These are phyloP conservation scores for Lactarius hatsudake DNA, from an alignment of 768 basidiomycete species.

Conservation along the genomic window DNA sequence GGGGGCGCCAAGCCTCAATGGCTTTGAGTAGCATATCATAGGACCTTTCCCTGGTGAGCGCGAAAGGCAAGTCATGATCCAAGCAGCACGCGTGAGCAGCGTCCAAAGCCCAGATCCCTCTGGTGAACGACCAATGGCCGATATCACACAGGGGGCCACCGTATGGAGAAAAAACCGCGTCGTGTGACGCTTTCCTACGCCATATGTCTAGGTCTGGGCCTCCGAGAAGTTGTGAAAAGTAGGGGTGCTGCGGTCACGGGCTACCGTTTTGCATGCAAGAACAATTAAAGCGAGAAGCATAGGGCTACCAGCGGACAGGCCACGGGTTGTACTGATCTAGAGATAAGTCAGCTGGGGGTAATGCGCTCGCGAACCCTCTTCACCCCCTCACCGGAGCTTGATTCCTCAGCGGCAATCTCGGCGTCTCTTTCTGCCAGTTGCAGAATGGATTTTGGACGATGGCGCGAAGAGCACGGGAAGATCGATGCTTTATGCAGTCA, in stretches of 20 bases:
- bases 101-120: neutral
- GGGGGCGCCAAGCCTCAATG: neutral
- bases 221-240: constrained; percentile 43
- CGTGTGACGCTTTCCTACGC: neutral
- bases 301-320: constrained; percentile 12
- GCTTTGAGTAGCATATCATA: neutral
- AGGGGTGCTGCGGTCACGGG: constrained; percentile 57
- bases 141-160: neutral
- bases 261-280: neutral
- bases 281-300: constrained; percentile 21
- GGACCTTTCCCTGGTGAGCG: neutral
- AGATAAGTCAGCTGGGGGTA: constrained; percentile 59
- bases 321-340: constrained; percentile 44
- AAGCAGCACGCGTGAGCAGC: neutral
- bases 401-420: constrained; percentile 43
- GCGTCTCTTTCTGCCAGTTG: constrained; percentile 52
- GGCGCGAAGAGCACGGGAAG: constrained; percentile 55
- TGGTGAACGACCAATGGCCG: neutral
- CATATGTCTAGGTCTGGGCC: neutral
- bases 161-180: neutral
- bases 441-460: constrained; percentile 62
- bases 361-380: neutral
- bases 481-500: constrained; percentile 31
- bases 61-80: neutral
- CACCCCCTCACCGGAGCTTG: constrained; percentile 16